phyloP scores from a whole-genome alignment of 352 stramenopile genomes.

The Peronospora destructor region DNA sequence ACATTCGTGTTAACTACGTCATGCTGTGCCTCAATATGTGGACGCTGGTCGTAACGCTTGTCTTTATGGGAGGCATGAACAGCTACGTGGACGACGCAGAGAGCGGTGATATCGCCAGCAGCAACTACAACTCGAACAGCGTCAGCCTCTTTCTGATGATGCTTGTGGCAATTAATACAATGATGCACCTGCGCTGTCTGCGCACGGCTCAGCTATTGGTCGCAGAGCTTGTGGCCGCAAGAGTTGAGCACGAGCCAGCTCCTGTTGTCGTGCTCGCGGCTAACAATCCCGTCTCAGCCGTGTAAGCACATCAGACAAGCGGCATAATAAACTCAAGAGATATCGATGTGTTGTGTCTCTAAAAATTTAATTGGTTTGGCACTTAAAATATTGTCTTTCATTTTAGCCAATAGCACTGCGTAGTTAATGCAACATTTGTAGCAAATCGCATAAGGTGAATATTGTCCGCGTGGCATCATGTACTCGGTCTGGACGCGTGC shows the following conservation, averaged over 20 bases:
- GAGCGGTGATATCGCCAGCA: constrained; percentile 13
- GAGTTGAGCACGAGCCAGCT: constrained; percentile 14
- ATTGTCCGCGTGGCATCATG: constrained; percentile 37
- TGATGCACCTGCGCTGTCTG: constrained; percentile 55
- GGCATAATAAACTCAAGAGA: neutral
- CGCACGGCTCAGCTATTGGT: constrained; percentile 28
- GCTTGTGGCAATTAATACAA: constrained; percentile 43
- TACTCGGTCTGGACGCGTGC: constrained; percentile 83
- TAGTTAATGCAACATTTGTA: neutral
- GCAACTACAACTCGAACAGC: constrained; percentile 34
- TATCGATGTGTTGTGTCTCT: no score
- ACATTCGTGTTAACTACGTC: constrained; percentile 64
- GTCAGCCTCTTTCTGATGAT: constrained; percentile 42
- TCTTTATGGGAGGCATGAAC: constrained; percentile 28
- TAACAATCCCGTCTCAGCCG: constrained; percentile 14
- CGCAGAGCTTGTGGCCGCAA: constrained; percentile 26
- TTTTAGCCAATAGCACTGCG: constrained; percentile 13
- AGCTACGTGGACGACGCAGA: constrained; percentile 11
- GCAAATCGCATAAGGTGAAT: constrained; percentile 7
- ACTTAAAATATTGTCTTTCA: neutral
- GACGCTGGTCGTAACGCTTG: constrained; percentile 42
- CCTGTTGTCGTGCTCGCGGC: constrained; percentile 19
- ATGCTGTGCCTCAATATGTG: constrained; percentile 66
- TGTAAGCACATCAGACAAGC: constrained; percentile 8
- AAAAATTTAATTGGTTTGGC: no score